Evolutionary conservation across 106 monocot genomes (phyloP), one percentile per base, ranked within the genome.

Genomic region (Dendrobium officinale): DNA sequence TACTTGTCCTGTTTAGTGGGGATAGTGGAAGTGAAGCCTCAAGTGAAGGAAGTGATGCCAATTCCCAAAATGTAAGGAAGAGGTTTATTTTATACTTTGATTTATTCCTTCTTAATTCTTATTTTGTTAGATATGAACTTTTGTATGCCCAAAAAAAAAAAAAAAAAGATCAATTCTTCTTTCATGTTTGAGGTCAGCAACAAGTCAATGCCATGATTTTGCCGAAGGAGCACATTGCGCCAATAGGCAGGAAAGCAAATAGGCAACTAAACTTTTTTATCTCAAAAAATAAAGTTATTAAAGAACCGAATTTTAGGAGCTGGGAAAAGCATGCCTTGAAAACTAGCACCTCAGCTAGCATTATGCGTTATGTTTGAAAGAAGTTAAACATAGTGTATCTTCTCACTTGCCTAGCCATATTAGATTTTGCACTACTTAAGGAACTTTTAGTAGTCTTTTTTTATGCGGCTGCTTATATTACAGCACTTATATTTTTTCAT

Each of bases 1-100:
- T 20, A 74, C 74, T 74, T 74, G 74, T 19, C 19, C 43, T 74
- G 74, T 90, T 77, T 84, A 92, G 92, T 80, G 92, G 90, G 22
- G 95, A 95, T 61, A 98, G 94, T 86, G 92, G 84, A 85, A 98
- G 89, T 83, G 97, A 94, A 84, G 92, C 83, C 79, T 94, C 94
- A 79, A 94, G 91, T 75, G 94, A 91, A 86, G 96, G 96, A 85
- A 98, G 97, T 88, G 97, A 98, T 85, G 82, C 85, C 33, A 90
- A 97, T 84, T 94, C 97, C 79, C 92, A 97, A 72, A 97, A 92
- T 86, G 97, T 94, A 78, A 92, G 93, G 26, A n/a, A 6, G 27
- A 24, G 6, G 43, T 47, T 55, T 58, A 4, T 76, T 49, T 15
- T 9, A 43, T 51, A 45, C 37, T 20, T 66, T 77, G 26, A n/a